Conservation (phyloP, 164 flowering plant genomes). For the Chimonanthus salicifolius region DNA sequence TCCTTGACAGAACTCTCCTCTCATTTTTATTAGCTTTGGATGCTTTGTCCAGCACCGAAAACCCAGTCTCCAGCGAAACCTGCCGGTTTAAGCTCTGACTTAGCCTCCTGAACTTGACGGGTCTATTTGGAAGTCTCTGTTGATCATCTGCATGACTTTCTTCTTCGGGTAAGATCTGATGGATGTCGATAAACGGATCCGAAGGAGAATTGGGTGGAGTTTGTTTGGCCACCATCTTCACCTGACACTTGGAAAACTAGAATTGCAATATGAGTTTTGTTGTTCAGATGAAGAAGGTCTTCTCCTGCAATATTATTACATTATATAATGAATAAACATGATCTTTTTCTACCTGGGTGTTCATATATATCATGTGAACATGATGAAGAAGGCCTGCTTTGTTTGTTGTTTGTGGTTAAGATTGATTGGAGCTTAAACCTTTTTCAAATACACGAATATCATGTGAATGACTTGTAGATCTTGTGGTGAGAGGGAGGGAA, state of each 20-base stretch:
- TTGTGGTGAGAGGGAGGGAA: too few relatives aligned
- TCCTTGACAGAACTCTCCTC: slow-evolving; percentile 46
- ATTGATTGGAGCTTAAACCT: too few relatives aligned
- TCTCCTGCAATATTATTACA: too few relatives aligned
- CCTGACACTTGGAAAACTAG: neutral
- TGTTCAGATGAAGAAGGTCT: too few relatives aligned
- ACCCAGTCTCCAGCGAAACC: slow-evolving; percentile 89
- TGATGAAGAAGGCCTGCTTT: neutral
- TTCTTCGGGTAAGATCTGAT: slow-evolving; percentile 40
- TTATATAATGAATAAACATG: neutral
- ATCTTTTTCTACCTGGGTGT: neutral
- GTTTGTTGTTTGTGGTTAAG: slow-evolving; percentile 16
- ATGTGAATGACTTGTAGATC: too few relatives aligned
- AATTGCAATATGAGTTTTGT: neutral
- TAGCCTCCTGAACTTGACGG: slow-evolving; percentile 25
- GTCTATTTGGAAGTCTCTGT: slow-evolving; percentile 22
- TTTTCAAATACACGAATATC: too few relatives aligned
- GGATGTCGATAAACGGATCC: slow-evolving; percentile 47
- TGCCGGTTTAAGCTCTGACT: slow-evolving; percentile 55
- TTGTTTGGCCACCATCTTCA: slow-evolving; percentile 27
- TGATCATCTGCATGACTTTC: slow-evolving; percentile 15
- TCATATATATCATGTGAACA: slow-evolving; percentile 13
- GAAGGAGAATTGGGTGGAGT: slow-evolving; percentile 16
- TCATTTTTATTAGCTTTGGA: slow-evolving; percentile 34
- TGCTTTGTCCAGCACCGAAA: slow-evolving; percentile 55